Conservation (phyloP, 2,329 filamentous ascomycete species). For the Dothideomycetes sp. region DNA sequence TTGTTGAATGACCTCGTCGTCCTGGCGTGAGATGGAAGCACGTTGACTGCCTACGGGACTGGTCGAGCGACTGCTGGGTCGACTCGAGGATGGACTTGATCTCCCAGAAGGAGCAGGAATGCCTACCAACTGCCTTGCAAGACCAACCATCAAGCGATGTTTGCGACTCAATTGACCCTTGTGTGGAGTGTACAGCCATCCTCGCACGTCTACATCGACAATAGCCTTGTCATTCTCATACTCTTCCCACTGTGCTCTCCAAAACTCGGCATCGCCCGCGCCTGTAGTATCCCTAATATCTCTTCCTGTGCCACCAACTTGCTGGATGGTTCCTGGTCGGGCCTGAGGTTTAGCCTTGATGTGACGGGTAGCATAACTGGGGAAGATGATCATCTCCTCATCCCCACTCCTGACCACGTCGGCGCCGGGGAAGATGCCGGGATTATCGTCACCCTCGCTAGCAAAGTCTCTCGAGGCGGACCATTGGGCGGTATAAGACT, state of each 20-base stretch:
- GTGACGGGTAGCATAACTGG: conserved; percentile 78
- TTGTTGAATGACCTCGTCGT: conserved; percentile 59
- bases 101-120: conserved; percentile 57
- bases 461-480: conserved; percentile 17
- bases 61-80: conserved; percentile 25
- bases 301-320: conserved; percentile 31
- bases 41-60: conserved; percentile 27
- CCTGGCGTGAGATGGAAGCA: conserved; percentile 35
- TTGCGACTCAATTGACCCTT: conserved; percentile 75
- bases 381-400: conserved; percentile 91
- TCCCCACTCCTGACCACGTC: conserved; percentile 70
- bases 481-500: conserved; percentile 53
- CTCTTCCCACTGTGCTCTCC: conserved; percentile 68
- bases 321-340: conserved; percentile 29
- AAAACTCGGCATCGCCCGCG: conserved; percentile 60
- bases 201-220: conserved; percentile 88
- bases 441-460: conserved; percentile 44
- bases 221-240: conserved; percentile 75
- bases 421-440: conserved; percentile 74
- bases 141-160: conserved; percentile 75
- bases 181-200: conserved; percentile 89
- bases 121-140: conserved; percentile 80
- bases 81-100: conserved; percentile 34
- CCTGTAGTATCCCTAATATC: conserved; percentile 35
- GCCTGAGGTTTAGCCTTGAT: conserved; percentile 37